Base-by-base conservation (phyloP, 805 yeast species). In the Saturnispora sekii region DNA sequence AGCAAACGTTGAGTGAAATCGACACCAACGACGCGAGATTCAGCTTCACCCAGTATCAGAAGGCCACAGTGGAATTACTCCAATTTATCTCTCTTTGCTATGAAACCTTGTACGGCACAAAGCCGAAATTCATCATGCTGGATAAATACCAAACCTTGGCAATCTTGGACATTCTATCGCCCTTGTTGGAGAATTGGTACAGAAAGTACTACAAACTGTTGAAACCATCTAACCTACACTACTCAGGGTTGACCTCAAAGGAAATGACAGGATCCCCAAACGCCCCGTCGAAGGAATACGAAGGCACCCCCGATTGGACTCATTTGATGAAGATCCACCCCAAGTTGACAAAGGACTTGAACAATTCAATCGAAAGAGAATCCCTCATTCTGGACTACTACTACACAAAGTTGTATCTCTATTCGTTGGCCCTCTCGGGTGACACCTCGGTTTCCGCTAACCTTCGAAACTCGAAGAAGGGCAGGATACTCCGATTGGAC, bases 41-140 rank as follows among this genome's bases (percentile, higher is more conserved):
- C 36, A 70, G 68, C 39, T 84, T 88, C 53, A 73, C 86, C 0
- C 57, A 58, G 10, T 61, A 70, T 21, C 95, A 87, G 54, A 73
- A 73, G 53, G 96, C 96, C 2, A 83, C 83, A 51, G 68, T 89
- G 30, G 96, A 86, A 55, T 63, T 89, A 33, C 63, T 87, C 31
- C 84, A 84, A 56, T 83, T 89, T 51, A 76, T 83, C 63, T 76
- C 89, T 1, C 67, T 88, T 41, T 94, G 93, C 33, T 87, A 85
- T 59, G 95, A 86, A 53, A 77, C 90, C 2, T 67, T 89, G 15
- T 89, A 89, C 59, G 81, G 82, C 15, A 76, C 73, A 40, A 77
- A 74, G 50, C 77, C 79, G 3, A 79, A 73, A 51, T 55, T 72
- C 44, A 75, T 74, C 35, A 60, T 66, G 5, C 60, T 73, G 30